Conservation (phyloP, 106 monocot species). For the Triglochin maritima region DNA sequence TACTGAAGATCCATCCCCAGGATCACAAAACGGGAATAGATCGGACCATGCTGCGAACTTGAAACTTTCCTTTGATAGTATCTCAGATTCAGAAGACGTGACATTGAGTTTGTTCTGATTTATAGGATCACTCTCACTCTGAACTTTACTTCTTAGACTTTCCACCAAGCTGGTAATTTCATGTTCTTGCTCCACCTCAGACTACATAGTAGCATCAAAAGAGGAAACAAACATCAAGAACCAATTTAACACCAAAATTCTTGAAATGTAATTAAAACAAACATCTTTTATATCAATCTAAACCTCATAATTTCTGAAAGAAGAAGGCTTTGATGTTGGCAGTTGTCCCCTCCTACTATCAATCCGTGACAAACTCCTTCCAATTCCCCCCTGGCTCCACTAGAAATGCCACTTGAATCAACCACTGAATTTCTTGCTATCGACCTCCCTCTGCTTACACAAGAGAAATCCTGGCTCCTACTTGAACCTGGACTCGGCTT, state of each 20-base stretch:
- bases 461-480: background rate
- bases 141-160: slow-evolving; percentile 10
- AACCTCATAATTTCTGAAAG: slow-evolving; percentile 17
- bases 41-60: background rate
- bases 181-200: slow-evolving; percentile 16
- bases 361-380: slow-evolving; percentile 10
- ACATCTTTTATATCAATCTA: background rate
- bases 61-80: background rate
- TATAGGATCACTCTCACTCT: background rate
- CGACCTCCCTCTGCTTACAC: slow-evolving; percentile 14
- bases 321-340: slow-evolving; percentile 9
- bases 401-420: background rate
- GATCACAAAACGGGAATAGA: background rate
- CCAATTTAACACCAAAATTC: background rate
- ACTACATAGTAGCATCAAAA: slow-evolving; percentile 3
- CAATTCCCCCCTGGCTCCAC: background rate
- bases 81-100: background rate
- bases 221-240: background rate
- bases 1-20: background rate
- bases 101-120: background rate
- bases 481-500: background rate
- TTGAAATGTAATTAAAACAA: background rate
- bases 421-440: background rate
- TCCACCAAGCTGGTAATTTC: slow-evolving; percentile 6
- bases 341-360: slow-evolving; percentile 6